These are phyloP conservation scores for Rhizomucor pusillus DNA, from an alignment of 371 early-diverging fungal genomes.

Conservation along the genomic window DNA sequence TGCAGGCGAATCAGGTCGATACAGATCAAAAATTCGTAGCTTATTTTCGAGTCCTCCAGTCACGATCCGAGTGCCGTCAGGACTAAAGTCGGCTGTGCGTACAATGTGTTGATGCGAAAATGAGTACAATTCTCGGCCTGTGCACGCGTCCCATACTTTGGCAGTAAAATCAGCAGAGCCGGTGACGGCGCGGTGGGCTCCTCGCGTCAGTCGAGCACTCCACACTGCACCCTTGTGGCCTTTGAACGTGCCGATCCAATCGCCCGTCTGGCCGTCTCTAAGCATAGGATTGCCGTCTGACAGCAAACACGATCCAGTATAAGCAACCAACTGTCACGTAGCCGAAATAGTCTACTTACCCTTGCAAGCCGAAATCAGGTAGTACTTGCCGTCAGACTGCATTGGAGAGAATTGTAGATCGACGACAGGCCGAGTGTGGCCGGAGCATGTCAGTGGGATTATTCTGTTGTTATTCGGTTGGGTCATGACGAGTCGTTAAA, in stretches of 20 bases:
- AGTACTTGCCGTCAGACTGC: constrained; percentile 65
- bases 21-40: constrained; percentile 77
- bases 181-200: constrained; percentile 77
- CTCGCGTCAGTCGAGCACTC: constrained; percentile 77
- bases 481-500: constrained; percentile 2
- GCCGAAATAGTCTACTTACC: constrained; percentile 39
- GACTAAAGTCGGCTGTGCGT: constrained; percentile 74
- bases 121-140: constrained; percentile 67
- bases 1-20: constrained; percentile 58
- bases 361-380: constrained; percentile 87
- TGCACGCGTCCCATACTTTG: constrained; percentile 83
- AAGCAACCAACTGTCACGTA: neutral
- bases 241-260: constrained; percentile 87
- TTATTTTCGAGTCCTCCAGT: constrained; percentile 82
- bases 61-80: constrained; percentile 65
- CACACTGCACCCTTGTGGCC: constrained; percentile 92
- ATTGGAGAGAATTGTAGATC: constrained; percentile 79
- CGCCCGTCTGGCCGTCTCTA: constrained; percentile 83
- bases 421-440: constrained; percentile 88
- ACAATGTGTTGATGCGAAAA: constrained; percentile 80
- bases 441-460: constrained; percentile 82
- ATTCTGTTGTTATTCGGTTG: constrained; percentile 12
- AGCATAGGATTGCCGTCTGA: constrained; percentile 85
- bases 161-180: constrained; percentile 89
- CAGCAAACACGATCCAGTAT: neutral